Base-by-base conservation (phyloP, 768 basidiomycete genomes). In the Scleroderma citrinum region DNA sequence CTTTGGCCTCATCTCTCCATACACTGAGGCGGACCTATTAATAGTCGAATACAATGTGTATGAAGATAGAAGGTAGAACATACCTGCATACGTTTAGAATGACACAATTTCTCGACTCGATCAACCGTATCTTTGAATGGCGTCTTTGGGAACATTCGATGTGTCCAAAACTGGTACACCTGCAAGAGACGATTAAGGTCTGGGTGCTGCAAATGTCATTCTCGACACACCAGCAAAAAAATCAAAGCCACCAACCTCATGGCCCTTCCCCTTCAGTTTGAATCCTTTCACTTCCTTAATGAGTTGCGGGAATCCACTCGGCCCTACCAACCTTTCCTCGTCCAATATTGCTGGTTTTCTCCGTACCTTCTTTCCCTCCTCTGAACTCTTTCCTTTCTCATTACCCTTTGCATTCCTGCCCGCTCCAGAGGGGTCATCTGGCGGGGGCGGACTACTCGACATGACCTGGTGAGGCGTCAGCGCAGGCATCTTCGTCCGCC, bases 151-250 rank as follows among this genome's bases (percentile, higher is more conserved):
- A 87, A 94, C 74, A 99, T 75, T 58, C 77, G 80, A 69, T 98
- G 96, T 3, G 92, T 78, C 96, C 96, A 99, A 58, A 92, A 87
- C 60, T 93, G 92, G 63, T 98, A 98, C 31, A 87, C 71, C 53
- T 83, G 81, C 47, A 98, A 71, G 13, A 97, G 69, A 34, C 87
- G 75, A 54, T 80, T 81, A 34, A 99, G 76, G 66, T 99, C 94
- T 44, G 78, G 66, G n/a, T 74, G 74, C 94, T 97, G 45, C 24
- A 13, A 14, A 29, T 42, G 14, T 24, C 40, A 29, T 13, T 29
- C 14, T 41, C 24, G 26, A 26, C 24, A n/a, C 10, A 10, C 11
- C 20, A 20, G 11, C 5, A 38, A 11, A 3, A 3, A 35, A 59
- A 47, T 16, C n/a, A 23, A 20, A 29, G 39, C 36, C 23, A 20